Evolutionary conservation across 2,329 filamentous ascomycete genomes (phyloP), one percentile per base, ranked within the genome.

Genomic region (Hypoxylon sp.): DNA sequence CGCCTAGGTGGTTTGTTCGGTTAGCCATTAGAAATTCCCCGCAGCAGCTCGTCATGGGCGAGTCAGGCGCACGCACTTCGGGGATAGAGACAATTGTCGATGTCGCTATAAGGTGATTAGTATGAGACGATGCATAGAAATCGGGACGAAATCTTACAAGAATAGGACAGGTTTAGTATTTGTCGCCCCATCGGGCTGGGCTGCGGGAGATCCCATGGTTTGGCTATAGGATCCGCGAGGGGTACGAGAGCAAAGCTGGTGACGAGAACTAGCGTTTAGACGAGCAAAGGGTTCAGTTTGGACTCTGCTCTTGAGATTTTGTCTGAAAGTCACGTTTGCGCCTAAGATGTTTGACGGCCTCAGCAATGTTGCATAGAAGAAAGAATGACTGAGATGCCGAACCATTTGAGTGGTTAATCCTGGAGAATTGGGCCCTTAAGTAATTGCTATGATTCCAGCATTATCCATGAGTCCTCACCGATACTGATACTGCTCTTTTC

Each of bases 51-150:
- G 28, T 13, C 34, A 26, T 30, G 1, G 1, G n/a, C 3, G 15
- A 26, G 15, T 3, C 6, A 54, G 46, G 76, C 85, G 78, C 74
- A 93, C 92, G 79, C 74, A 93, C 92, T 94, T 79, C 90, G 93
- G 0, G 94, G 89, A 74, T 97, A 98, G 58, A 98, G 87, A 79
- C 96, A 99, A 75, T 99, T 99, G 83, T 99, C 95, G 74, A 99
- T 98, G 76, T 99, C 95, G 75, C 97, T 98, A 78, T 87, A 89
- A 89, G 86, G 19, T 4, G 37, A 56, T 77, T 55, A 78, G 70
- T 26, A 32, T 44, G 54, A 44, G 24, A 5, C 20, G 26, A 28
- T n/a, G 2, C 1, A 15, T 28, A 30, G 6, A 15, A 13, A 4
- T 0, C 26, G 37, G 17, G 39, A 13, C 11, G 6, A 22, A 32